phyloP scores from a whole-genome alignment of 768 basidiomycete genomes.

The Leucogyrophana mollusca region DNA sequence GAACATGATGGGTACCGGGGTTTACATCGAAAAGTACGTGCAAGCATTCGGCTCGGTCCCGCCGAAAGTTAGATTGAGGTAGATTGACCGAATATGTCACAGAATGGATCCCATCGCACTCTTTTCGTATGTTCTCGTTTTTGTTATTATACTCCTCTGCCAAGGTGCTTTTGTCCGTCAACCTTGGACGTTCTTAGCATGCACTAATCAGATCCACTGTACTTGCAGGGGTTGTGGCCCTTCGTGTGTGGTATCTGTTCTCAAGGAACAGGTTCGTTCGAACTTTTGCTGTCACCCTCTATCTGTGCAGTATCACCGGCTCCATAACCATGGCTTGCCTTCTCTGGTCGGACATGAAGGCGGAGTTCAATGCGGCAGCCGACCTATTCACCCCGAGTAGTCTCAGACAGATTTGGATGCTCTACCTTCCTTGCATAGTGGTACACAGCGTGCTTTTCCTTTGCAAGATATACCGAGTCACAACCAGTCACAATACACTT shows the following conservation, averaged over 20 bases:
- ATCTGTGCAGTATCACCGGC: conserved; percentile 25
- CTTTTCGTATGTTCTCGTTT: conserved; percentile 25
- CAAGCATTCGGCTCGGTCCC: too few species aligned
- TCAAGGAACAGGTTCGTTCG: conserved; percentile 27
- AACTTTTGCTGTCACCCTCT: conserved; percentile 27
- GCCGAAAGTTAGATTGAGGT: too few species aligned
- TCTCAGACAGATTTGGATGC: not conserved
- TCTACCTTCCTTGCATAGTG: not conserved
- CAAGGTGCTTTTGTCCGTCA: conserved; percentile 26
- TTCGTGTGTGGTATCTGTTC: conserved; percentile 43
- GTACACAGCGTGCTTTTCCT: conserved; percentile 34
- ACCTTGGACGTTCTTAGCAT: not conserved
- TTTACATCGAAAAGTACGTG: too few species aligned
- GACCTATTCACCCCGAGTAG: conserved; percentile 12
- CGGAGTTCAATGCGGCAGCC: not conserved
- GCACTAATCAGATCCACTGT: too few species aligned
- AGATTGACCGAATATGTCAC: too few species aligned
- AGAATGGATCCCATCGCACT: too few species aligned
- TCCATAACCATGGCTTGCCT: conserved; percentile 32
- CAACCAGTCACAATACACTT: conserved; percentile 31
- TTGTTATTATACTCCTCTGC: conserved; percentile 23
- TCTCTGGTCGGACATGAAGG: conserved; percentile 35
- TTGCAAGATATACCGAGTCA: conserved; percentile 33
- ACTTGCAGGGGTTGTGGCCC: conserved; percentile 39
- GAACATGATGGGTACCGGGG: too few species aligned